Evolutionary conservation across 306 rosid species (phyloP), one percentile per base, ranked within the genome.

Genomic region (Corylus heterophylla): DNA sequence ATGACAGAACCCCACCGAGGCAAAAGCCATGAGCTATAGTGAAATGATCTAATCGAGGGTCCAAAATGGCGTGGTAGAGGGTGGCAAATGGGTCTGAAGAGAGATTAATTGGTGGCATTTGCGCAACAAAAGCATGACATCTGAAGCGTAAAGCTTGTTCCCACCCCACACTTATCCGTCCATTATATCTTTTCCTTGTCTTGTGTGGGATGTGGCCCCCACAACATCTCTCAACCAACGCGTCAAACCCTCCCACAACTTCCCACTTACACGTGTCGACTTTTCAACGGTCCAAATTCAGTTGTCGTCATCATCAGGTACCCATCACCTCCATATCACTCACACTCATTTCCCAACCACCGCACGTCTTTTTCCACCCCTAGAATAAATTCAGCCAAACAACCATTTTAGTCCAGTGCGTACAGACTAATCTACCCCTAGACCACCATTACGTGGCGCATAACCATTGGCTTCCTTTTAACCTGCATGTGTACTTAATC

Each of bases 231-330:
- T 58, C 54, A 48, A 71, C 74, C 76, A 88, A 91, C 90, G 94
- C 86, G 93, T 89, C 93, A 16, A 2, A 0, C 44, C 29, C 42
- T 75, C 63, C 18, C 7, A 1, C 0, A 1, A 0, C 16, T 17
- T 12, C 1, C 7, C 11, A 12, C 2, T 11, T 2, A 6, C 80
- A 74, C 85, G 69, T 54, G 87, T 86, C 80, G 44, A 0, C 0
- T 12, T 18, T 7, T 51, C 74, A 82, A 83, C 89, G 92, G 95
- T 81, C 83, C 48, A 55, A 48, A 71, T 64, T 22, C 75, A 87
- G 85, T 86, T 88, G 75, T 67, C 87, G 91, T 93, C 95, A 74
- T 83, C 88, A 47, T 88, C 87, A 67, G 54, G 78, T 73, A 74
- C 74, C 84, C 79, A 82, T 81, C 80, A 11, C 73, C 55, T 80